Evolutionary conservation across 1,284 basidiomycete species (phyloP).

Genomic region (Tetrapyrgos nigripes): DNA sequence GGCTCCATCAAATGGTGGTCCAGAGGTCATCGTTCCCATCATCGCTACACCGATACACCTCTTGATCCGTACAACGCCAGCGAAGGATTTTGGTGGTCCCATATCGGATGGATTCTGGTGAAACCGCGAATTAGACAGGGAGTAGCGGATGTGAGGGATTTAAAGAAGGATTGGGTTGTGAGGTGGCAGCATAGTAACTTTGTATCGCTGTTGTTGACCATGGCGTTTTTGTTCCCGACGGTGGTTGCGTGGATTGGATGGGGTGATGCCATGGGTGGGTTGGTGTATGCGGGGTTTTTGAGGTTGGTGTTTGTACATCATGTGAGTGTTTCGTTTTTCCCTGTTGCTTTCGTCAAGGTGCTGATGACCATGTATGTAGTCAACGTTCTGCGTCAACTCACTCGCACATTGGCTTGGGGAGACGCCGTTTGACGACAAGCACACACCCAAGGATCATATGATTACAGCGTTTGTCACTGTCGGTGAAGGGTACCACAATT

Average conservation of each 20-base stretch:
- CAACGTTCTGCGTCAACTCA: slow-evolving; percentile 95
- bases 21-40: slow-evolving; percentile 93
- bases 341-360: no score
- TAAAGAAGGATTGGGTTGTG: slow-evolving; percentile 53
- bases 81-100: slow-evolving; percentile 81
- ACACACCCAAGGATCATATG: slow-evolving; percentile 87
- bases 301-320: slow-evolving; percentile 90
- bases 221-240: slow-evolving; percentile 80
- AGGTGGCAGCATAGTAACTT: slow-evolving; percentile 90
- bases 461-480: slow-evolving; percentile 88
- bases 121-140: slow-evolving; percentile 90
- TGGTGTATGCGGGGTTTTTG: slow-evolving; percentile 83
- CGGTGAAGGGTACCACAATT: slow-evolving; percentile 96
- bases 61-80: slow-evolving; percentile 95
- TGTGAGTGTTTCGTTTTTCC: slow-evolving; percentile 49
- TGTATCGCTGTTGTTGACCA: slow-evolving; percentile 70
- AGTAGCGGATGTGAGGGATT: slow-evolving; percentile 89
- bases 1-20: slow-evolving; percentile 98
- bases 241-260: slow-evolving; percentile 82
- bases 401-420: slow-evolving; percentile 95
- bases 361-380: slow-evolving; percentile 49
- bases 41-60: slow-evolving; percentile 94
- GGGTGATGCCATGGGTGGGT: slow-evolving; percentile 87
- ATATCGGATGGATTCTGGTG: slow-evolving; percentile 93
- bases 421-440: slow-evolving; percentile 92